Conservation (phyloP, 371 early-diverging fungal genomes). For the Entomophthora muscae region DNA sequence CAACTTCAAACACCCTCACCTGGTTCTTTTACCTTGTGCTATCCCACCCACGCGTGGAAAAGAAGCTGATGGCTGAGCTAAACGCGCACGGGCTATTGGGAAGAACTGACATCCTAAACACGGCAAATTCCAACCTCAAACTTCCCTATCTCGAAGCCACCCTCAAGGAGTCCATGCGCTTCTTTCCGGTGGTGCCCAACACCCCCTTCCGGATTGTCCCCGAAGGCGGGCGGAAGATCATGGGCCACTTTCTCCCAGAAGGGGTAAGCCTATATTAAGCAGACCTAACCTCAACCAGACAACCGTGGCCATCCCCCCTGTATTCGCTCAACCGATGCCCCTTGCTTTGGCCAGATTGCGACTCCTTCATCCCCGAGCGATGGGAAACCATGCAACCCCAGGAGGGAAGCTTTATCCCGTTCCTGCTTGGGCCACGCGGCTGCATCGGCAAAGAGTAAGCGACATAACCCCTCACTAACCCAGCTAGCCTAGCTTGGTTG, state of each 20-base stretch:
- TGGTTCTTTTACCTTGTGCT: not conserved
- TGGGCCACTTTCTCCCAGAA: constrained; percentile 5
- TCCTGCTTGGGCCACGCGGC: not conserved
- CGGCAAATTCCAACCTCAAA: not conserved
- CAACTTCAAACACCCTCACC: not conserved
- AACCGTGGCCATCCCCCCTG: not conserved
- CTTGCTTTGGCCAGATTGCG: not conserved
- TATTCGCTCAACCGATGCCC: not conserved
- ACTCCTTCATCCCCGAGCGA: constrained; percentile 5
- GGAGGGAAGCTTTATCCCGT: constrained; percentile 7
- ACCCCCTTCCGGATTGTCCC: not conserved
- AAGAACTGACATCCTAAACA: not conserved
- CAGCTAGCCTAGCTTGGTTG: constrained; percentile 7
- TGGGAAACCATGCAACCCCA: not conserved
- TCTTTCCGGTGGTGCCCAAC: not conserved
- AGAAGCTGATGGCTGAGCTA: not conserved
- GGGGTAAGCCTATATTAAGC: not conserved
- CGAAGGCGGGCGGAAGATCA: not conserved
- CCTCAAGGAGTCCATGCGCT: not conserved
- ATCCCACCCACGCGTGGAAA: not conserved
- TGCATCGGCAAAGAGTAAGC: not conserved
- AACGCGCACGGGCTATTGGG: not conserved
- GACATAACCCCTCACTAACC: not conserved
- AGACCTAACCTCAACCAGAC: not conserved
- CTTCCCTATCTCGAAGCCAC: constrained; percentile 2